These are phyloP conservation scores for Trichophyton mentagrophytes DNA, from an alignment of 2,329 filamentous ascomycete species.

Conservation along the genomic window DNA sequence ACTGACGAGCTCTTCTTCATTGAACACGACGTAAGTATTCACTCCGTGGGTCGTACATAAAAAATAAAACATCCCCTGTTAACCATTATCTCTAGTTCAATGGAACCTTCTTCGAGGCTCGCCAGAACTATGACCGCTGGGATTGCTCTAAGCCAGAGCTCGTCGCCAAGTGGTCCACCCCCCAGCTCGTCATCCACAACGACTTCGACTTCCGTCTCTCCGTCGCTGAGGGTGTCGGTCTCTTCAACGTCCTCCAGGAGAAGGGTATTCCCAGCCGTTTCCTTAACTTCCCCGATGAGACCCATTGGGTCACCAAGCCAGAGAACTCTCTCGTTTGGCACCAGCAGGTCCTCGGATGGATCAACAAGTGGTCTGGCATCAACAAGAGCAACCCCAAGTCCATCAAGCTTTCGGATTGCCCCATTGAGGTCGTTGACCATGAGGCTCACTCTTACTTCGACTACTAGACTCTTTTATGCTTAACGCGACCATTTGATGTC, in stretches of 20 bases:
- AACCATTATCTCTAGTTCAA: slow-evolving; percentile 27
- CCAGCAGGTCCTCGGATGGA: slow-evolving; percentile 63
- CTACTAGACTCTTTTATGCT: background rate
- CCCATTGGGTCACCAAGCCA: slow-evolving; percentile 62
- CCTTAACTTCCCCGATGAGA: slow-evolving; percentile 64
- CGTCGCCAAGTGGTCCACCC: slow-evolving; percentile 60
- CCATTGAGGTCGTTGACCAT: slow-evolving; percentile 21
- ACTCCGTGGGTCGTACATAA: background rate
- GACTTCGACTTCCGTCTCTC: slow-evolving; percentile 77
- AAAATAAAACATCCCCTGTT: background rate
- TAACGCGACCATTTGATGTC: background rate
- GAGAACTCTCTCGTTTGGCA: slow-evolving; percentile 90
- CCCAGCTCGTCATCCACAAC: slow-evolving; percentile 72
- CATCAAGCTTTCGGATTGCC: slow-evolving; percentile 24
- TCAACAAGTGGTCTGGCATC: slow-evolving; percentile 41
- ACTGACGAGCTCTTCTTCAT: slow-evolving; percentile 43
- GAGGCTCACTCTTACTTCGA: slow-evolving; percentile 4
- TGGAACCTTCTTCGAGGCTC: slow-evolving; percentile 40
- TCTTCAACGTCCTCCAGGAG: slow-evolving; percentile 70
- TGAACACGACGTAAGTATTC: slow-evolving; percentile 30
- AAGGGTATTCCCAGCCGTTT: slow-evolving; percentile 62
- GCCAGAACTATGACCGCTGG: slow-evolving; percentile 54
- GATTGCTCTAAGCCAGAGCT: slow-evolving; percentile 47
- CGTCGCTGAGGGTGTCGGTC: slow-evolving; percentile 63
- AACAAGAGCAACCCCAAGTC: slow-evolving; percentile 19